phyloP scores from a whole-genome alignment of 2,329 filamentous ascomycete species.

The Nannizzia gypsea region DNA sequence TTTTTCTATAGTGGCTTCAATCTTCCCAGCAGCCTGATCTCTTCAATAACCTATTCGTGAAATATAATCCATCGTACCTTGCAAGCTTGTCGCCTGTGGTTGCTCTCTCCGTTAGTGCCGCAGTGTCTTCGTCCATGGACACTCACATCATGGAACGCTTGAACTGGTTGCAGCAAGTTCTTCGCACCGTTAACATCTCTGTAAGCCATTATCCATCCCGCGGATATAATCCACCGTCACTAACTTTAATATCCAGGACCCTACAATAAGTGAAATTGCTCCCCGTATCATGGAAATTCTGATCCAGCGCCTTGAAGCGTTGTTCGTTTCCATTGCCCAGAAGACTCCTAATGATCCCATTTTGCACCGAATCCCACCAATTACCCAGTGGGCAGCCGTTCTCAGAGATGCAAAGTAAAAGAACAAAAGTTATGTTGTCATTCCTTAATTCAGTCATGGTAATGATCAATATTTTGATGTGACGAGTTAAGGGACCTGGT shows the following conservation, averaged over 20 bases:
- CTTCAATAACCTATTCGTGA: constrained; percentile 52
- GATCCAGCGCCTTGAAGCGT: constrained; percentile 43
- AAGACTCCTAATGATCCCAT: constrained; percentile 41
- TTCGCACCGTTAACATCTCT: constrained; percentile 42
- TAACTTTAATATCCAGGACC: constrained; percentile 28
- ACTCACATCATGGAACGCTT: constrained; percentile 45
- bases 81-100: constrained; percentile 45
- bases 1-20: constrained; percentile 45
- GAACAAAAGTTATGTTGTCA: not conserved
- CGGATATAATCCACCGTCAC: constrained; percentile 8
- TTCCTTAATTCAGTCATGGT: not conserved
- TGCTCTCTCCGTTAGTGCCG: constrained; percentile 49
- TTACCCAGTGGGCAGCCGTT: constrained; percentile 34
- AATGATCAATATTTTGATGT: not conserved
- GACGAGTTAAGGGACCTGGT: not conserved
- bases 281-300: constrained; percentile 51
- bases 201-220: constrained; percentile 25
- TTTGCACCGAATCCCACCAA: constrained; percentile 39
- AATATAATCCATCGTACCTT: constrained; percentile 46
- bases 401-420: constrained; percentile 14
- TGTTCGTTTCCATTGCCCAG: constrained; percentile 47
- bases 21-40: constrained; percentile 47
- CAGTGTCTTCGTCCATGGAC: constrained; percentile 47
- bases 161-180: constrained; percentile 46
- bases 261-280: constrained; percentile 45